Base-by-base conservation (phyloP, 2,329 filamentous ascomycete genomes). In the Aspergillus novoparasiticus region DNA sequence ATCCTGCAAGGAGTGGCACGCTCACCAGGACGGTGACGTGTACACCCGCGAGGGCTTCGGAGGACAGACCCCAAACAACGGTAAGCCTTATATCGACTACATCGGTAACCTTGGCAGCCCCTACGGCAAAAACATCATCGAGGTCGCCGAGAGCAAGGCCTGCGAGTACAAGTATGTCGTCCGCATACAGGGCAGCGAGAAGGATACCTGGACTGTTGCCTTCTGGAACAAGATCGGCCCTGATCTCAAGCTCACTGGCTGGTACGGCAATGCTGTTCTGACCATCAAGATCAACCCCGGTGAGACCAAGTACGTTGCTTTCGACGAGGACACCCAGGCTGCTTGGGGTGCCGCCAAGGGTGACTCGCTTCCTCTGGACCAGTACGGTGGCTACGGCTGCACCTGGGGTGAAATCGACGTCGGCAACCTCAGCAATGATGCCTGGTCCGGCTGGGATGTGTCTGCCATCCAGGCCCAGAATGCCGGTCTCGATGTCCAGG, bases 391-490 rank as follows among this genome's bases (percentile, higher is more conserved):
- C 8, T 78, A 75, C 56, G 70, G 75, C n/a, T 73, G 69, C 68
- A 79, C 77, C 68, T 80, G 77, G 77, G 77, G 77, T 68, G 78
- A 80, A 63, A 78, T 79, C 58, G 73, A 75, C 69, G 78, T 80
- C 61, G 70, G 69, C 64, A 73, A 68, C 71, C 28, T 48, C 28
- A 58, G 63, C 58, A 79, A 79, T 71, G 43, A 70, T 39, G 66
- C 66, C 58, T 77, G 68, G 71, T 75, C 75, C 62, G 73, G 75
- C 65, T 80, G 75, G 71, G 78, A 80, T 57, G 78, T 79, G n/a
- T 80, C 78, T 54, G 73, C 71, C 60, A 80, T 80, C 62, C 68
- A 73, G 60, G 76, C 75, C 34, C 63, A 78, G 69, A 57, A 64
- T 28, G 68, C 72, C 61, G 60, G 63, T 19, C 19, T 69, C 41